Conservation (phyloP, 768 basidiomycete genomes). For the Agaricus bisporus region DNA sequence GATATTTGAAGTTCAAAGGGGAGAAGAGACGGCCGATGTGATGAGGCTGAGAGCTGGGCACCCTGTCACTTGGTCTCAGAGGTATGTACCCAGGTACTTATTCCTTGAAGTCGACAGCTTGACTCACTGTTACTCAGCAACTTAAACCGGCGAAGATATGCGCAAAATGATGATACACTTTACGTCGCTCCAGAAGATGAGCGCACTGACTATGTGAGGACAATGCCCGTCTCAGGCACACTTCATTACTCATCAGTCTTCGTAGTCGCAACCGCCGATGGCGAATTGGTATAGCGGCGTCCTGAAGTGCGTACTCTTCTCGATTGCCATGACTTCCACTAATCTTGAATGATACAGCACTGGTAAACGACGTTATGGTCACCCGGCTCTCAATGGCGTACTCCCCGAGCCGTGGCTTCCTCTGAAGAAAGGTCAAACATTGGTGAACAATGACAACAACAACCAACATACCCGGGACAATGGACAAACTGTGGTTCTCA, state of each 20-base stretch:
- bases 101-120: neutral
- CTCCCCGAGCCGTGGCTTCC: constrained; percentile 95
- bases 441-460: constrained; percentile 52
- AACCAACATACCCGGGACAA: constrained; percentile 34
- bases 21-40: constrained; percentile 80
- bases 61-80: constrained; percentile 86
- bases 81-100: constrained; percentile 35
- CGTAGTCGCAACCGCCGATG: constrained; percentile 93
- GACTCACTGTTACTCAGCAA: constrained; percentile 41
- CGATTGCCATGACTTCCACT: neutral
- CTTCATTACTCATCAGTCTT: constrained; percentile 3
- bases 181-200: constrained; percentile 96
- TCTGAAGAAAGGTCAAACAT: constrained; percentile 72
- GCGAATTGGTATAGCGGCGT: constrained; percentile 92
- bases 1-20: constrained; percentile 84
- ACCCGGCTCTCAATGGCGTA: constrained; percentile 90
- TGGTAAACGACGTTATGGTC: constrained; percentile 91
- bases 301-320: constrained; percentile 53
- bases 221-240: neutral
- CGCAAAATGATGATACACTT: constrained; percentile 87
- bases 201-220: constrained; percentile 77
- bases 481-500: constrained; percentile 71
- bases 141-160: constrained; percentile 81
- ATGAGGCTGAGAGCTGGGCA: constrained; percentile 71
- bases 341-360: constrained; percentile 45